Conservation (phyloP, 2,329 filamentous ascomycete species). For the Fusarium verrucosum region DNA sequence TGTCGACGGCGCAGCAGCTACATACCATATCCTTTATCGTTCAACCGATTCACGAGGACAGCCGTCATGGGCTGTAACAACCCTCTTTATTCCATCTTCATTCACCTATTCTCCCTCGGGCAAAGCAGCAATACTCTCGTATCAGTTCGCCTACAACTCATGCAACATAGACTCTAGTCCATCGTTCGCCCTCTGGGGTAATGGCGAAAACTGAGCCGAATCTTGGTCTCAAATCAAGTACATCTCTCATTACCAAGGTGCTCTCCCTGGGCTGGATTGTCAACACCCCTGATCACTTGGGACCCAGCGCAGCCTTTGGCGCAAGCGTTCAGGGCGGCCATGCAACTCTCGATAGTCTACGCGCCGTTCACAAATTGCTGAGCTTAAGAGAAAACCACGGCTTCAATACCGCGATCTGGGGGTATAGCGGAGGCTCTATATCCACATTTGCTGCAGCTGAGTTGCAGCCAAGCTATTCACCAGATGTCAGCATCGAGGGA, state of each 20-base stretch:
- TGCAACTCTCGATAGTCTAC: slow-evolving; percentile 53
- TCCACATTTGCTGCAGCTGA: slow-evolving; percentile 29
- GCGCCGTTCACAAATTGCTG: slow-evolving; percentile 47
- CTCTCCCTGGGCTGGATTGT: slow-evolving; percentile 27
- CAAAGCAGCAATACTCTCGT: slow-evolving; percentile 24
- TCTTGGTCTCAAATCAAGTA: slow-evolving; percentile 22
- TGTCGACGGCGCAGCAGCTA: slow-evolving; percentile 10
- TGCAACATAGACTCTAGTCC: slow-evolving; percentile 33
- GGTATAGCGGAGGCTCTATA: slow-evolving; percentile 38
- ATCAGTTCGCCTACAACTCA: slow-evolving; percentile 37
- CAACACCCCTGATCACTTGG: slow-evolving; percentile 55
- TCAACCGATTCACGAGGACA: slow-evolving; percentile 49
- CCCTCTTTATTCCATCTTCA: slow-evolving; percentile 45
- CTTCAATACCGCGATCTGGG: slow-evolving; percentile 23
- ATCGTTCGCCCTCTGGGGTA: slow-evolving; percentile 15
- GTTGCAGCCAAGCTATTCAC: slow-evolving; percentile 28
- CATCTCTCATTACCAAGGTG: slow-evolving; percentile 9
- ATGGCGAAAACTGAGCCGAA: slow-evolving; percentile 15
- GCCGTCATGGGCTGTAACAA: slow-evolving; percentile 53
- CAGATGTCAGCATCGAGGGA: slow-evolving; percentile 14
- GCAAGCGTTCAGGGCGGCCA: slow-evolving; percentile 53
- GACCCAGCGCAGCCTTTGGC: slow-evolving; percentile 54
- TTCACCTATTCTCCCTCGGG: slow-evolving; percentile 8
- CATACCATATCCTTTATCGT: slow-evolving; percentile 52
- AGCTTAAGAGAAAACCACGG: background rate